Base-by-base conservation (phyloP, 2,329 filamentous ascomycete genomes). In the Cladosporium sphaerospermum region DNA sequence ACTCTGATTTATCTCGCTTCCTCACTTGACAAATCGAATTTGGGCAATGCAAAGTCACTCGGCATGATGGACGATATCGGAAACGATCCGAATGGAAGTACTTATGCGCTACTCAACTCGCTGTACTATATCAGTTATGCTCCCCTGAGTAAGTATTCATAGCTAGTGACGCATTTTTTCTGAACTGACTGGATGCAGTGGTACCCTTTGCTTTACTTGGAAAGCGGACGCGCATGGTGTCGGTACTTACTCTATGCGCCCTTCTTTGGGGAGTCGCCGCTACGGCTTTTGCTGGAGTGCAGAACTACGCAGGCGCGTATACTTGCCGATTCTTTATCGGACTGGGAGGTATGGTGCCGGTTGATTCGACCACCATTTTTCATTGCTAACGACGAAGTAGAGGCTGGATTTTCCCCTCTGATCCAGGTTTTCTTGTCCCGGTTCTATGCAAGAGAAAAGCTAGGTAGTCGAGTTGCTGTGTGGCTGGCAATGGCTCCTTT, bases 1-100 rank as follows among this genome's bases (percentile, higher is more conserved):
- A 55, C 53, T 4, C 18, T 55, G 19, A 55, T 55, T 36, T 55
- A 55, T 19, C 53, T 55, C 34, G 37, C 48, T 32, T 47, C 48
- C 64, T 71, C 73, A 4, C 68, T 76, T 4, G 75, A 78, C 60
- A 78, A 78, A 52, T 69, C 70, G 2, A 68, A 69, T 51, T 54
- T 69, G 34, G 65, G 53, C 13, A 55, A 55, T 33, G 53, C 53
- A 40, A 55, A 55, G 48, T 44, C 48, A 13, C 37, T 55, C 10
- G 53, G 53, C 18, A 52, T 55, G 53, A 55, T 55, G 53, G 48
- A 55, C 4, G 53, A 55, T 10, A 36, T 55, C n/a, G 53, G 53
- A 32, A 50, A 55, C 19, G 53, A 55, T 55, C 53, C 53, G 31
- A 52, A 11, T 5, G 53, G 53, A 37, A 19, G 48, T 1, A 55